A percentile compares a stretch with the other conserved stretches of the same genome.
Conservation (phyloP, 331 rosid genomes). For the Acacia concinna region DNA sequence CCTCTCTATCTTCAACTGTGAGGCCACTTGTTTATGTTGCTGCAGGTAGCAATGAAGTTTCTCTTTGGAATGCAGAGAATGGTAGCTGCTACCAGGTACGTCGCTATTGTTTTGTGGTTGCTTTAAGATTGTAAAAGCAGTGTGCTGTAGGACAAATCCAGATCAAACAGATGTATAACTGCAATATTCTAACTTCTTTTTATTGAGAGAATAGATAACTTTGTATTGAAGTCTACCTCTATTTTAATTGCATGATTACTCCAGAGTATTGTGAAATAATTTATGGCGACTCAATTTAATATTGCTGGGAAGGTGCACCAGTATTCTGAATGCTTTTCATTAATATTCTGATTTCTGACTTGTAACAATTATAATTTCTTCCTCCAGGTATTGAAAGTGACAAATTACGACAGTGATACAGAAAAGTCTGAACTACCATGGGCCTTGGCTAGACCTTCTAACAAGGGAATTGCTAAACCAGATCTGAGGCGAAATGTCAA, state of each 20-base stretch:
- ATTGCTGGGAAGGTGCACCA: conserved; percentile 11
- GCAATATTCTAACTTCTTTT: neutral
- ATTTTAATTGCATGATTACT: conserved; percentile 16
- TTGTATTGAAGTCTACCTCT: conserved; percentile 13
- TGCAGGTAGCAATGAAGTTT: conserved; percentile 94
- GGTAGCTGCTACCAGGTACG: conserved; percentile 96
- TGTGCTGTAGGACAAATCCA: conserved; percentile 16
- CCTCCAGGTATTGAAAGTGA: conserved; percentile 67
- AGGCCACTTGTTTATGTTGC: conserved; percentile 96
- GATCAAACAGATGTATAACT: neutral
- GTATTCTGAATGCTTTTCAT: neutral
- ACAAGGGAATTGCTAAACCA: conserved; percentile 55
- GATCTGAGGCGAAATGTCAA: conserved; percentile 73
- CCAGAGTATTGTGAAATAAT: conserved; percentile 1
- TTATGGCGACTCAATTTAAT: conserved; percentile 15
- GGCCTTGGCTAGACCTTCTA: conserved; percentile 84
- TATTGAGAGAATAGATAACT: conserved; percentile 12
- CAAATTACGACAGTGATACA: conserved; percentile 71
- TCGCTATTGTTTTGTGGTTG: conserved; percentile 30
- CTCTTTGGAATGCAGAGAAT: conserved; percentile 98
- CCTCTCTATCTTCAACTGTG: conserved; percentile 64
- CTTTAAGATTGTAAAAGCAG: conserved; percentile 10
- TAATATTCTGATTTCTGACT: conserved; percentile 16
- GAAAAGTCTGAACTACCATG: conserved; percentile 83
- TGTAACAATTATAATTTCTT: conserved; percentile 19